Evolutionary conservation across 2,329 filamentous ascomycete genomes (phyloP).

Genomic region (Colletotrichum horii): DNA sequence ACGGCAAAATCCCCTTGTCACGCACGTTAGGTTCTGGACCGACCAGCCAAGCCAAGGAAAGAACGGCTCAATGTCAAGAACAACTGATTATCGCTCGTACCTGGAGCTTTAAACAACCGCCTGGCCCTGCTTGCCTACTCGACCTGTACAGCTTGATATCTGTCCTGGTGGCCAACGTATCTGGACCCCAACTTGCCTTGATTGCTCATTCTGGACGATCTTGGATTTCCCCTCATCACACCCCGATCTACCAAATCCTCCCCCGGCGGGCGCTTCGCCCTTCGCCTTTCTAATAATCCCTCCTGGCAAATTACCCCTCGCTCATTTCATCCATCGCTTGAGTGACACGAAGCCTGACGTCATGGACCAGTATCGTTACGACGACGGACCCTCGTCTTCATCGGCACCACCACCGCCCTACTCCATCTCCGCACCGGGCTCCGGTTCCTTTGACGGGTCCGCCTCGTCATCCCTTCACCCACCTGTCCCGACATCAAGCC

Average conservation of each 20-base stretch:
- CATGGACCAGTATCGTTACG: conserved; percentile 2
- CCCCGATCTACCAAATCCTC: neutral
- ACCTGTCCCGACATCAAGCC: neutral
- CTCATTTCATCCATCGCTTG: neutral
- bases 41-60: neutral
- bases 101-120: neutral
- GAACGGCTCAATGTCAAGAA: neutral
- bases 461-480: conserved; percentile 10
- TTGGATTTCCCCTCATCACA: neutral
- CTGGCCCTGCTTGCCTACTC: neutral
- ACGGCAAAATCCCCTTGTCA: conserved; percentile 6
- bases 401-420: conserved; percentile 18
- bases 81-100: neutral
- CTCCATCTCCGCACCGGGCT: conserved; percentile 13
- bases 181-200: neutral
- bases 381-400: conserved; percentile 11
- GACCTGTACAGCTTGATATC: neutral
- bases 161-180: neutral
- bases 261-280: neutral
- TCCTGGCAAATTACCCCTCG: neutral
- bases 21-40: neutral
- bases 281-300: neutral
- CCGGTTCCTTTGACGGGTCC: conserved; percentile 4
- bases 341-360: conserved; percentile 1
- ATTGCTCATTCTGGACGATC: neutral